Evolutionary conservation across 106 monocot genomes (phyloP).

Genomic region (Dioscorea zingiberensis): DNA sequence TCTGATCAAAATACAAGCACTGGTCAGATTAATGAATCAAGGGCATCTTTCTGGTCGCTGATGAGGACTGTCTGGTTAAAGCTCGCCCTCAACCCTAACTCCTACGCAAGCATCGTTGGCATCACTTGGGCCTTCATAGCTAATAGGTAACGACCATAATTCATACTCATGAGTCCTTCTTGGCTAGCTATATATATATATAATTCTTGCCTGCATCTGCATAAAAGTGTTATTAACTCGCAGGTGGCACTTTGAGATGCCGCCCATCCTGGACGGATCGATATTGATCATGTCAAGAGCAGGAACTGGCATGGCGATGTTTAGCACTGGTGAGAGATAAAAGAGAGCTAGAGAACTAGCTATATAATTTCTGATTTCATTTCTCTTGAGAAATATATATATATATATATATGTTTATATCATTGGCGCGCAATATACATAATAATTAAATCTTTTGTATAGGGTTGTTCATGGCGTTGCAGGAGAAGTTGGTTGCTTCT

Average conservation of each 20-base stretch:
- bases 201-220: not conserved
- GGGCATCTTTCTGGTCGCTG: constrained; percentile 22
- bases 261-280: constrained; percentile 54
- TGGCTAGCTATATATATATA: not conserved
- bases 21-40: not conserved
- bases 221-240: not conserved
- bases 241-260: constrained; percentile 70
- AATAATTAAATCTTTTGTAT: no score
- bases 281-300: constrained; percentile 67
- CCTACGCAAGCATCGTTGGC: constrained; percentile 57
- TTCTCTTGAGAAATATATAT: not conserved
- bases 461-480: constrained; percentile 92
- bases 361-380: no score
- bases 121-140: constrained; percentile 52
- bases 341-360: no score
- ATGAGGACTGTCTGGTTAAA: constrained; percentile 62
- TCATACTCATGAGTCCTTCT: not conserved
- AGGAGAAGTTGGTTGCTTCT: constrained; percentile 65
- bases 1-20: no score
- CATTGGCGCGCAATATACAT: no score
- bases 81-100: constrained; percentile 66
- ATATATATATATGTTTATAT: not conserved
- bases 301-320: constrained; percentile 79
- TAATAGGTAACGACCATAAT: constrained; percentile 30
- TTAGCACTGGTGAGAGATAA: constrained; percentile 49